A percentile compares a stretch with the other conserved stretches of the same genome.
Conservation (phyloP, 2,329 filamentous ascomycete genomes). For the Zasmidium angulare region DNA sequence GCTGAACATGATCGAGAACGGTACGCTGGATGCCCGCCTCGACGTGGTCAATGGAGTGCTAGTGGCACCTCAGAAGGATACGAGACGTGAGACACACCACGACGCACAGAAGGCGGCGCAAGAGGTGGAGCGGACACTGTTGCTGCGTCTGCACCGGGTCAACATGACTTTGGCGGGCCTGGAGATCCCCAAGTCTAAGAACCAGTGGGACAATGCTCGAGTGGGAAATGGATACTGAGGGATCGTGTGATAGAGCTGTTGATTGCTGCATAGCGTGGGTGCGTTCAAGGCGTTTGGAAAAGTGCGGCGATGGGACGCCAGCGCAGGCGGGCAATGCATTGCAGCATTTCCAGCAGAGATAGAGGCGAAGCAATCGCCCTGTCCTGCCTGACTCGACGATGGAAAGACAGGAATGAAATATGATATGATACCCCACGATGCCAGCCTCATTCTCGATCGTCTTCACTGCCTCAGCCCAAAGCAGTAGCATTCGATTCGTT, state of each 20-base stretch:
- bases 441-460: too few relatives aligned
- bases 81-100: constrained; percentile 68
- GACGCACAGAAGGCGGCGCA: constrained; percentile 67
- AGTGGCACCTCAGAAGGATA: constrained; percentile 66
- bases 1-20: constrained; percentile 71
- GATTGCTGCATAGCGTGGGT: constrained; percentile 3
- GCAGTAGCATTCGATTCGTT: too few relatives aligned
- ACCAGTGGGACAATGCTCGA: constrained; percentile 4
- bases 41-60: constrained; percentile 81
- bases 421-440: background rate
- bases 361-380: background rate
- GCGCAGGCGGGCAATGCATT: background rate
- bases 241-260: background rate
- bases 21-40: constrained; percentile 73
- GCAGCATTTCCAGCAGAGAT: background rate
- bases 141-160: constrained; percentile 74
- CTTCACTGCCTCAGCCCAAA: too few relatives aligned
- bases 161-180: constrained; percentile 74
- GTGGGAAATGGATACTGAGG: constrained; percentile 14
- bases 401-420: background rate
- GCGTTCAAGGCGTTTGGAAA: background rate
- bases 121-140: constrained; percentile 71
- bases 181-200: constrained; percentile 46
- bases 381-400: too few relatives aligned
- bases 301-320: background rate